Evolutionary conservation across 2,329 filamentous ascomycete genomes (phyloP).

Genomic region (Trichophyton equinum): DNA sequence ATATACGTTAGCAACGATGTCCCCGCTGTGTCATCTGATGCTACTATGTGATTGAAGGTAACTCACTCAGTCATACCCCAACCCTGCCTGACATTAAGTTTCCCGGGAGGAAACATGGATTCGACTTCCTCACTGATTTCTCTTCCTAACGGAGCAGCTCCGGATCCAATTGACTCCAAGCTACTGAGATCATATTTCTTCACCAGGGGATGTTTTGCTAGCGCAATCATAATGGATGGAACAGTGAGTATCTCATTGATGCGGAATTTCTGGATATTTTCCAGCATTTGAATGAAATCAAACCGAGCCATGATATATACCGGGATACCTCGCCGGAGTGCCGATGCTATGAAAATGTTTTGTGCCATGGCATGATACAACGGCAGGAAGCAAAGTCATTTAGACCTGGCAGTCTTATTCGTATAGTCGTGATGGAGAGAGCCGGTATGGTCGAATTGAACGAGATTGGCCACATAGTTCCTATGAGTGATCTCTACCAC

Average conservation of each 20-base stretch:
- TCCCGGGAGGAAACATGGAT: conserved; percentile 39
- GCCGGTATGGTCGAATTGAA: conserved; percentile 43
- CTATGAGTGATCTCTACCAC: conserved; percentile 71
- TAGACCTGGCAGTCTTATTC: conserved; percentile 30
- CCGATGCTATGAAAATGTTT: conserved; percentile 53
- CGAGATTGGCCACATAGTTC: conserved; percentile 61
- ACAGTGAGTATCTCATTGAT: conserved; percentile 57
- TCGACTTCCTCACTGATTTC: conserved; percentile 49
- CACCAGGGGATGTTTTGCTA: conserved; percentile 58
- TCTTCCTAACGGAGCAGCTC: conserved; percentile 56
- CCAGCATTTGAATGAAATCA: conserved; percentile 60
- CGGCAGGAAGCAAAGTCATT: conserved; percentile 56
- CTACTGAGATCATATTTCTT: conserved; percentile 56
- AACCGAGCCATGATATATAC: conserved; percentile 71
- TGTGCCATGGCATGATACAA: conserved; percentile 67
- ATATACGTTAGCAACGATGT: neutral
- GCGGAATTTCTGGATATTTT: conserved; percentile 52
- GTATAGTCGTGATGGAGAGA: conserved; percentile 39
- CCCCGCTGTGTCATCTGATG: neutral
- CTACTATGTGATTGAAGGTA: conserved; percentile 4
- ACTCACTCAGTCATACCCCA: conserved; percentile 75
- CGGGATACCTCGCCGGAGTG: conserved; percentile 45
- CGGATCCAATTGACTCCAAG: conserved; percentile 47
- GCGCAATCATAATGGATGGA: conserved; percentile 60
- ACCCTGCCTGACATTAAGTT: conserved; percentile 52